Evolutionary conservation across 306 rosid species (phyloP).

Genomic region (Quercus glauca): DNA sequence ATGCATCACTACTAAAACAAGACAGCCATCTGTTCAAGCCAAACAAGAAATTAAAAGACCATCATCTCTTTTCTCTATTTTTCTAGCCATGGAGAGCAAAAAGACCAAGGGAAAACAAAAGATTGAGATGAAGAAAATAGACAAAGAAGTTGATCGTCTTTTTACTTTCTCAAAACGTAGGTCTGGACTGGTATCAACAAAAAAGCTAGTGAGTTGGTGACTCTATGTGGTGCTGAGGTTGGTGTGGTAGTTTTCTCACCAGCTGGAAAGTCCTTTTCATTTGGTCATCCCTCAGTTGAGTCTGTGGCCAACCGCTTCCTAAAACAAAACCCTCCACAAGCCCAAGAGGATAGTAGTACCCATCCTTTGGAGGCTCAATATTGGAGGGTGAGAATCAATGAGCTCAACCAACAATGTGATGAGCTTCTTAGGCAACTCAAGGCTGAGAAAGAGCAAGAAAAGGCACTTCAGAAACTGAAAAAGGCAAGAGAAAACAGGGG

Average conservation of each 20-base stretch:
- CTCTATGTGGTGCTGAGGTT: conserved; percentile 41
- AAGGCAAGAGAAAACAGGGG: not conserved
- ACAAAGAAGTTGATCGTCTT: conserved; percentile 29
- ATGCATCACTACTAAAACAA: not conserved
- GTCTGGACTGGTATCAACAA: conserved; percentile 43
- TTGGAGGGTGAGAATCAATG: no score
- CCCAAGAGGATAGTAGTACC: no score
- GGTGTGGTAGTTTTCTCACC: conserved; percentile 50
- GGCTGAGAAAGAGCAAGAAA: conserved; percentile 34
- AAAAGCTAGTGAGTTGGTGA: conserved; percentile 61
- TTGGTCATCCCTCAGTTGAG: conserved; percentile 48
- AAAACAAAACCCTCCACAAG: no score
- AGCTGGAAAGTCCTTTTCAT: conserved; percentile 40
- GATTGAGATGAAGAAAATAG: conserved; percentile 46
- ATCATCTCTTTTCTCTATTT: not conserved
- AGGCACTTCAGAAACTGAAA: conserved; percentile 17
- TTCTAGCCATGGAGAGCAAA: not conserved
- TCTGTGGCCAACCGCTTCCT: conserved; percentile 32
- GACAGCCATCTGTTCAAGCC: no score
- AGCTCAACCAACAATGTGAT: no score
- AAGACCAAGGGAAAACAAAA: conserved; percentile 27
- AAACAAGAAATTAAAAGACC: not conserved
- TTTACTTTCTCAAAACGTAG: conserved; percentile 61
- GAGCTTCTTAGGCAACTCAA: conserved; percentile 16
- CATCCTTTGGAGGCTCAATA: no score